Evolutionary conservation across 2,329 filamentous ascomycete genomes (phyloP), one percentile per base, ranked within the genome.

Genomic region (Claviceps arundinis): DNA sequence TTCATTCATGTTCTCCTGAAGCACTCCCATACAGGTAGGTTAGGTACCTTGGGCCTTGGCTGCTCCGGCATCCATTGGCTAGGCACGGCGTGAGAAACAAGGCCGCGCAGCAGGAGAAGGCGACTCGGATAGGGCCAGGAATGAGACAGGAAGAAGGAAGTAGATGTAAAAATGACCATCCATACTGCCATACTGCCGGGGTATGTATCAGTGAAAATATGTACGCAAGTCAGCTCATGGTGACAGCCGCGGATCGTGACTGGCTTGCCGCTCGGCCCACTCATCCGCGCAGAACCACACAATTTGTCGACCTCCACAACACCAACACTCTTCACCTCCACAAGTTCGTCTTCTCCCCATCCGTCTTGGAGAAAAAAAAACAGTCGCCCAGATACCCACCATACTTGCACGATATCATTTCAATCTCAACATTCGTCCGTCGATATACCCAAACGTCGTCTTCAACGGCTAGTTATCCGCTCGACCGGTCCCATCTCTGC

Each of bases 221-320:
- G 22, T 11, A 34, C 30, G 30, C 30, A 34, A 34, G 30, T 34
- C 30, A 34, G 30, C 9, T 9, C 30, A 34, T 34, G 30, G 30
- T 34, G 30, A 34, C 30, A 34, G 9, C 30, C 9, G 30, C 9
- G 30, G 30, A 34, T 34, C 30, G 19, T 44, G 42, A 44, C 19
- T 24, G 11, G 42, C 13, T n/a, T 19, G 19, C 24, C 17, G 41
- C 19, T 22, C 24, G 42, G 42, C 42, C 42, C 24, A 30, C 43
- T n/a, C 14, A 24, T 14, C 43, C 5, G 24, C 43, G 43, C 43
- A 45, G 43, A 17, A 45, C 26, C 49, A 50, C 42, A 52, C 45
- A 48, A 48, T 48, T 48, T 52, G 38, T 52, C 45, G 13, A 44
- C 50, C 45, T 52, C 37, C 48, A 52, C 52, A 50, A 47, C 52